phyloP scores from a whole-genome alignment of 192 early-diverging fungal species.

The Chytriomyces sp. region DNA sequence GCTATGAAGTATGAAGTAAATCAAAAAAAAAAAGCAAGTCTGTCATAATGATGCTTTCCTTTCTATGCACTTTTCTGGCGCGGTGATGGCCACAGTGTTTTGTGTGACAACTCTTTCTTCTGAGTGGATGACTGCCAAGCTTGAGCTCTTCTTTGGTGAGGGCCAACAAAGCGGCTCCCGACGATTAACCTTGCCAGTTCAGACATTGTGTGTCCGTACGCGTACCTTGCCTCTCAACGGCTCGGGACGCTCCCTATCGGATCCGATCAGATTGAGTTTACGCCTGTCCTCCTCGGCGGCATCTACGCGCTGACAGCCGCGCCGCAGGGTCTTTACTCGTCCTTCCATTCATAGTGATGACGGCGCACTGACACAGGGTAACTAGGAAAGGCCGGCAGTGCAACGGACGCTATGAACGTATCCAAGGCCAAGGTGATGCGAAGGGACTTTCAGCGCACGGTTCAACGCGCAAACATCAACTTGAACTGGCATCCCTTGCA shows the following conservation, averaged over 20 bases:
- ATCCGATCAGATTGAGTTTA: neutral
- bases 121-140: too few relatives aligned
- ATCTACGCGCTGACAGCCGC: conserved; percentile 33
- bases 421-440: neutral
- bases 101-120: too few relatives aligned
- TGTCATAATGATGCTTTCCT: too few relatives aligned
- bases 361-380: too few relatives aligned
- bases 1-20: conserved; percentile 4
- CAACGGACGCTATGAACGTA: conserved; percentile 14
- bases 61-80: too few relatives aligned
- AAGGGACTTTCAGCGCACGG: conserved; percentile 14
- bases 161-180: too few relatives aligned
- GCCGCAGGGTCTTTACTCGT: conserved; percentile 16
- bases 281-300: conserved; percentile 35
- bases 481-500: conserved; percentile 21
- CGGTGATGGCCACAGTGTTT: too few relatives aligned
- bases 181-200: too few relatives aligned
- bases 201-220: conserved; percentile 37
- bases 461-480: neutral
- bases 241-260: conserved; percentile 1
- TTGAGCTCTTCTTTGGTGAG: too few relatives aligned
- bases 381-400: conserved; percentile 33
- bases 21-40: too few relatives aligned
- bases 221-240: conserved; percentile 27
- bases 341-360: too few relatives aligned